phyloP scores from a whole-genome alignment of 495 filamentous ascomycete genomes.

The Penicillium malachiteum region DNA sequence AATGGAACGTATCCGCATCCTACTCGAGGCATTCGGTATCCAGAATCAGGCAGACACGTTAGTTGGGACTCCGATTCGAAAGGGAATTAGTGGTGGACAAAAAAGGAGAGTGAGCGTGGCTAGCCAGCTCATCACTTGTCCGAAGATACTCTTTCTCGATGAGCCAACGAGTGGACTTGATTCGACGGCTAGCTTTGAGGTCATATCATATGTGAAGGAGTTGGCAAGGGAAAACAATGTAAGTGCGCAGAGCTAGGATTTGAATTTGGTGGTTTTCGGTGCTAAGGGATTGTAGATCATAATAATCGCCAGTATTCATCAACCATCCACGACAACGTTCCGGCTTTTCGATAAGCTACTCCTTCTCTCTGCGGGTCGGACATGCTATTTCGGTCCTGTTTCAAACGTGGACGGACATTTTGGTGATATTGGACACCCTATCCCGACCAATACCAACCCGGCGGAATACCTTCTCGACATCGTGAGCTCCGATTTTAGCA shows the following conservation, averaged over 20 bases:
- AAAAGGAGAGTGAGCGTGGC: constrained; percentile 76
- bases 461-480: constrained; percentile 75
- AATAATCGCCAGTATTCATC: constrained; percentile 78
- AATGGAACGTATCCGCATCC: constrained; percentile 50
- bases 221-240: constrained; percentile 67
- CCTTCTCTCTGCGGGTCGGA: constrained; percentile 65
- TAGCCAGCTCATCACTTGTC: constrained; percentile 73
- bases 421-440: constrained; percentile 49
- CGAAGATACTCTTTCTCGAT: constrained; percentile 77
- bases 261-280: too few species aligned
- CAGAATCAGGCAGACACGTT: constrained; percentile 61
- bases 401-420: constrained; percentile 56
- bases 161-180: constrained; percentile 82
- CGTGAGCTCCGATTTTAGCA: constrained; percentile 70
- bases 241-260: constrained; percentile 12
- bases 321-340: constrained; percentile 75
- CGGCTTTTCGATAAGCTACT: constrained; percentile 75
- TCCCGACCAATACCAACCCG: constrained; percentile 70
- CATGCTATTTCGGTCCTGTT: constrained; percentile 68
- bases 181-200: constrained; percentile 65
- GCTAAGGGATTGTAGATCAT: constrained; percentile 45
- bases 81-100: constrained; percentile 79
- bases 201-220: constrained; percentile 61
- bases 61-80: constrained; percentile 75
- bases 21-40: constrained; percentile 63